Percentiles rank a stretch among this genome's conserved stretches.
These are phyloP conservation scores for Calendula officinalis DNA, from an alignment of 129 eudicot genomes.

Conservation along the genomic window DNA sequence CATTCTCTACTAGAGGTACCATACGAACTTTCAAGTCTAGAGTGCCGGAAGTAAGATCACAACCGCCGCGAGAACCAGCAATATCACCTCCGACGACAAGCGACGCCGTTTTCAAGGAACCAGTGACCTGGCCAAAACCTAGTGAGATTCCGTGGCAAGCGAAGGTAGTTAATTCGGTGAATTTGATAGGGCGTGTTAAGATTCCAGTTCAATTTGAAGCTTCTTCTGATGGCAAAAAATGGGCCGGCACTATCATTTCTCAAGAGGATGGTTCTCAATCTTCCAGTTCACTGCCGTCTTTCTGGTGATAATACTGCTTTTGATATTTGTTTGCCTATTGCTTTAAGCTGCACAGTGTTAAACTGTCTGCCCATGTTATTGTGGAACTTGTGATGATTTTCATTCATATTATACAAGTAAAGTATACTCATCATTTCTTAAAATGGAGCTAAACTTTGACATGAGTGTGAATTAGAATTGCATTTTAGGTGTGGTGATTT, in stretches of 20 bases:
- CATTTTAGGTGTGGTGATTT: neutral
- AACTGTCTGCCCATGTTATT: neutral
- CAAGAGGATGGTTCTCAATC: conserved; percentile 29
- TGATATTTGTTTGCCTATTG: neutral
- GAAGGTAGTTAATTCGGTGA: conserved; percentile 62
- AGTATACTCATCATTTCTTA: neutral
- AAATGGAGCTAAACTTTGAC: neutral
- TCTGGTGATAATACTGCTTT: conserved; percentile 20
- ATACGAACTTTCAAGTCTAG: conserved; percentile 11
- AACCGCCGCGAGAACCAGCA: neutral
- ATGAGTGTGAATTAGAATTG: neutral
- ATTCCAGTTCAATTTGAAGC: conserved; percentile 54
- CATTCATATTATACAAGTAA: neutral
- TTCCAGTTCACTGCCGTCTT: conserved; percentile 15
- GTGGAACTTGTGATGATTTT: neutral
- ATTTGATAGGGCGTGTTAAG: conserved; percentile 47
- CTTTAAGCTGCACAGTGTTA: neutral
- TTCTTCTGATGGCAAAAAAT: conserved; percentile 49
- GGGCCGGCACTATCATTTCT: conserved; percentile 60
- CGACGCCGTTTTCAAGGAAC: conserved; percentile 30
- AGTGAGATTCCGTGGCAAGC: conserved; percentile 60
- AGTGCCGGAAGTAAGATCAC: neutral
- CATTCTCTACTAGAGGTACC: conserved; percentile 12
- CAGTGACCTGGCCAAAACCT: conserved; percentile 51
- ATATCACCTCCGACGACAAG: conserved; percentile 1